A percentile compares a stretch with the other conserved stretches of the same genome.
Evolutionary conservation across 1,139 yeast genomes (phyloP).

Genomic region (Scheffersomyces titani): DNA sequence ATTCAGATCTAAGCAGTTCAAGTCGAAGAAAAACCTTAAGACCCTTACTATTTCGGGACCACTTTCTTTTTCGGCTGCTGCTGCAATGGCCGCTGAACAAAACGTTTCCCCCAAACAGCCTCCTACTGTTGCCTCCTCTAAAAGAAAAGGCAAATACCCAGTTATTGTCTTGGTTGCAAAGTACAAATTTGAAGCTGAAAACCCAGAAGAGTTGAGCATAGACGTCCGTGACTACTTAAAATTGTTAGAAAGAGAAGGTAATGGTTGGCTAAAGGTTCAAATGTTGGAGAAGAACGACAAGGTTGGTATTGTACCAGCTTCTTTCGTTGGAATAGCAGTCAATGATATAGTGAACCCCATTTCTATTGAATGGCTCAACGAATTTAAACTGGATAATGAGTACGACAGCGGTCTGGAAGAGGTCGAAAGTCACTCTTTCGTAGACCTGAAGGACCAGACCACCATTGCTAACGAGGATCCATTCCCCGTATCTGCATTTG

Average conservation of each 20-base stretch:
- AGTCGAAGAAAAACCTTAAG: conserved; percentile 30
- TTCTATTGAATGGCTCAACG: conserved; percentile 19
- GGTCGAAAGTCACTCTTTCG: background rate
- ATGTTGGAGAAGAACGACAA: conserved; percentile 18
- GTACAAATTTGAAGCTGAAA: conserved; percentile 19
- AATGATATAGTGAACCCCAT: conserved; percentile 21
- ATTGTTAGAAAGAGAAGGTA: conserved; percentile 23
- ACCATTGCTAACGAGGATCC: background rate
- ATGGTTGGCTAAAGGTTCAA: conserved; percentile 27
- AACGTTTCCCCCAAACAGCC: background rate
- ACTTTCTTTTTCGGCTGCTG: conserved; percentile 9
- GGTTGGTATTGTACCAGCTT: conserved; percentile 23
- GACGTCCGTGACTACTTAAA: conserved; percentile 19
- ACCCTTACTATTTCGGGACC: conserved; percentile 33
- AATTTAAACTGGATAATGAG: conserved; percentile 4
- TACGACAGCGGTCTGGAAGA: background rate
- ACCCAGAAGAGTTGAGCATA: conserved; percentile 17
- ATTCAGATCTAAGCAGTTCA: conserved; percentile 29
- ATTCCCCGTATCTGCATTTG: conserved; percentile 6
- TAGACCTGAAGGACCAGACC: background rate
- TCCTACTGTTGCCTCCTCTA: background rate
- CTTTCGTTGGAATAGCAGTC: conserved; percentile 23
- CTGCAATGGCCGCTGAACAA: background rate
- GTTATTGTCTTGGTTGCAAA: conserved; percentile 17
- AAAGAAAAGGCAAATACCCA: conserved; percentile 3